Evolutionary conservation across 306 rosid species (phyloP).

Genomic region (apple (Malus domestica)): DNA sequence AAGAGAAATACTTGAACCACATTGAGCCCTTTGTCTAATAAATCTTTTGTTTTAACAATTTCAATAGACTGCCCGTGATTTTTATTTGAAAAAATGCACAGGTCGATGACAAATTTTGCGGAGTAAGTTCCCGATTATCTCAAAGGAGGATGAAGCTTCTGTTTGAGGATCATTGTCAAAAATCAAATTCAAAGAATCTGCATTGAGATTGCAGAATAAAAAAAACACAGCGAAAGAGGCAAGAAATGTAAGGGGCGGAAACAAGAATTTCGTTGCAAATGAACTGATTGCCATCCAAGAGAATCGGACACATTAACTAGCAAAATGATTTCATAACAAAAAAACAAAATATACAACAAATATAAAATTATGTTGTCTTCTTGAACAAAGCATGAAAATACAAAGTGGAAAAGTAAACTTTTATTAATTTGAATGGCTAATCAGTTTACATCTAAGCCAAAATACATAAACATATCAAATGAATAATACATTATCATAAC

Average conservation of each 20-base stretch:
- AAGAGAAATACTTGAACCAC: too few relatives aligned
- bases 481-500: not conserved
- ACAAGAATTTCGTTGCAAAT: not conserved
- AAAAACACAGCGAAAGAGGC: not conserved
- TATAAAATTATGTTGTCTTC: not conserved
- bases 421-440: not conserved
- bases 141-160: not conserved
- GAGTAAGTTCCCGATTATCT: not conserved
- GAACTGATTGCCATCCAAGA: not conserved
- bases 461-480: not conserved
- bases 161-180: not conserved
- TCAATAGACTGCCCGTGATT: not conserved
- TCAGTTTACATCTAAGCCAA: not conserved
- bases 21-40: too few relatives aligned
- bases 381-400: not conserved
- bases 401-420: not conserved
- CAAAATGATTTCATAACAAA: not conserved
- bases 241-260: not conserved
- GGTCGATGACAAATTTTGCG: too few relatives aligned
- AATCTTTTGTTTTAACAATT: too few relatives aligned
- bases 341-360: not conserved
- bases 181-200: not conserved
- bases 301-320: not conserved
- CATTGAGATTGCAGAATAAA: not conserved
- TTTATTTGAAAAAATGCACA: not conserved